A percentile compares a stretch with the other conserved stretches of the same genome.
Conservation (phyloP, 192 early-diverging fungal genomes). For the Piromyces sp. region DNA sequence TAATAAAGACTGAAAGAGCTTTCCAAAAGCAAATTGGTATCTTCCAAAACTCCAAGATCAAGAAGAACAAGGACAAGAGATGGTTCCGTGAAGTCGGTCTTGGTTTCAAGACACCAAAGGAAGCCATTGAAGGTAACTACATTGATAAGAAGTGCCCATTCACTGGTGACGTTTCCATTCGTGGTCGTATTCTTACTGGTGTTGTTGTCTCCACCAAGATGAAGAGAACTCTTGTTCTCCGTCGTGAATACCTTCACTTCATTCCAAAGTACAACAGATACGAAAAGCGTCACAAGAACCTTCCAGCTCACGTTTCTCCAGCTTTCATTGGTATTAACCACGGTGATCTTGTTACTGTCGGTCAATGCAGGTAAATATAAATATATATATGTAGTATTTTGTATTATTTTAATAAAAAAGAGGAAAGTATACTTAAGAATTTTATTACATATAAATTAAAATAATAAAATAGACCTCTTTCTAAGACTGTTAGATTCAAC, state of each 20-base stretch:
- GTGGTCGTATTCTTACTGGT: constrained; percentile 91
- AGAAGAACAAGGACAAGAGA: constrained; percentile 55
- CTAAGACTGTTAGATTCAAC: constrained; percentile 99
- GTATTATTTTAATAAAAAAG: too few species aligned
- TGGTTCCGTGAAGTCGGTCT: constrained; percentile 99
- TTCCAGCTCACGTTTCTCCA: constrained; percentile 88
- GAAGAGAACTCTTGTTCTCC: constrained; percentile 96
- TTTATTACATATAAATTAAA: neutral
- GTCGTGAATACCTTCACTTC: constrained; percentile 99
- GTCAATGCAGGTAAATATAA: constrained; percentile 68
- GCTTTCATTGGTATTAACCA: constrained; percentile 75
- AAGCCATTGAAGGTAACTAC: constrained; percentile 92
- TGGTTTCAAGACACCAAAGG: constrained; percentile 97
- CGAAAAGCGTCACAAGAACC: constrained; percentile 99
- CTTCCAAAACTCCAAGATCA: constrained; percentile 81
- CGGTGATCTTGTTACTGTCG: constrained; percentile 90
- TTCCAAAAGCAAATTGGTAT: constrained; percentile 92
- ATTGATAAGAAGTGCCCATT: constrained; percentile 99
- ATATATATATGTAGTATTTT: too few species aligned
- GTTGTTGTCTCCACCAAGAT: constrained; percentile 88
- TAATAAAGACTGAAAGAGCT: constrained; percentile 72
- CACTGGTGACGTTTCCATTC: constrained; percentile 88
- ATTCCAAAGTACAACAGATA: constrained; percentile 99
- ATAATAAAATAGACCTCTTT: constrained; percentile 50
- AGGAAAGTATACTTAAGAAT: too few species aligned